Base-by-base conservation (phyloP, 2,329 filamentous ascomycete genomes). In the Penicillium olsonii region DNA sequence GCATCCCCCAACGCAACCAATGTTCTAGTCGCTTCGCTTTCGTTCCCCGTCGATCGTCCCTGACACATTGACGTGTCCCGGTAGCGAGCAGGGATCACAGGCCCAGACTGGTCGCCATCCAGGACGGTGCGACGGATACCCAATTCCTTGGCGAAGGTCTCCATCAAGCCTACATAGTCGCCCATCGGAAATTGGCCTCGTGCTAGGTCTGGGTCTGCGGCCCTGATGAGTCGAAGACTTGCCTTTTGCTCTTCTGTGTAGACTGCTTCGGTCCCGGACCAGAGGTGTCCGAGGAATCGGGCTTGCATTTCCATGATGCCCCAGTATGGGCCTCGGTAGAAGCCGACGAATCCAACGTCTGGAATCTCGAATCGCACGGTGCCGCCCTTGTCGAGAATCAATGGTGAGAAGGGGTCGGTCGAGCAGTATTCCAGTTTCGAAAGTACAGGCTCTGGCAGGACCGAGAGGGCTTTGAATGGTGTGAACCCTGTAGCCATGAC, bases 271-370 rank as follows among this genome's bases (percentile, higher is more conserved):
- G 20, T 26, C n/a, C 14, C 40, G 6, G 62, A 69, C 87, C 88
- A 92, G 10, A 83, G 66, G 11, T 78, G 68, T 0, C 84, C 78
- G 5, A 92, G 72, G 53, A 88, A 79, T 1, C 87, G 81, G 2
- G 89, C 85, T 69, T 95, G 90, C 86, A 91, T 88, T 67, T 94
- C 89, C 79, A 92, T 90, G 0, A 91, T 84, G 1, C 87, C 87
- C 90, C 90, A 95, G 66, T 90, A 94, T 0, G 89, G 88, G 0
- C 87, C 87, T 53, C 90, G 81, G 64, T 95, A 95, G 69, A 91
- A 90, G 0, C 90, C 90, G 1, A 94, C 85, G 60, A 94, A 92
- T 0, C 87, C 88, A 0, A 94, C 71, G 5, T 80, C 81, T 0
- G 85, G 80, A 0, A 91, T 68, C 0, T 76, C 71, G 0, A 80